Conservation (phyloP, 169 alveolate genomes). For the Babesia bigemina region DNA sequence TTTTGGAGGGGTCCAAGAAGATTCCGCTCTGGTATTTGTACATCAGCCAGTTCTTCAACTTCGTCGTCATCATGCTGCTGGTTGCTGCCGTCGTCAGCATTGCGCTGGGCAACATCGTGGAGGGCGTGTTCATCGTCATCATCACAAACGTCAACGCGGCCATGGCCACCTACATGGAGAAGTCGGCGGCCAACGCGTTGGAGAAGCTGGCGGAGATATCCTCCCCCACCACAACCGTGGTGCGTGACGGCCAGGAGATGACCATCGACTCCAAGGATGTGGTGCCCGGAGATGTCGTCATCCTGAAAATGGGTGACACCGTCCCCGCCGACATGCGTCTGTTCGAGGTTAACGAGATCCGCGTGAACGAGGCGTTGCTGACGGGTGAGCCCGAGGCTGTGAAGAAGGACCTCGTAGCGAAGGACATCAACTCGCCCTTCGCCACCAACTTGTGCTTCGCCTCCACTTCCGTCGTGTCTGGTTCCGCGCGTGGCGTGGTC, state of each 20-base stretch:
- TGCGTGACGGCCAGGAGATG: constrained; percentile 80
- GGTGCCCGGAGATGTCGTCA: constrained; percentile 92
- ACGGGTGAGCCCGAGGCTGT: constrained; percentile 93
- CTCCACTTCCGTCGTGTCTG: constrained; percentile 90
- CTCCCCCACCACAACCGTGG: constrained; percentile 88
- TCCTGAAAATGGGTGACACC: constrained; percentile 89
- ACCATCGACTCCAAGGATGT: constrained; percentile 85
- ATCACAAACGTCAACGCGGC: constrained; percentile 88
- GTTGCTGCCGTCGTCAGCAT: constrained; percentile 83
- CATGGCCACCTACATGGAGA: constrained; percentile 91
- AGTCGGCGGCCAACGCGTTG: constrained; percentile 86
- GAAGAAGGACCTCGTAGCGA: constrained; percentile 76
- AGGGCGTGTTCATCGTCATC: constrained; percentile 86
- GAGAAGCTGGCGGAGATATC: constrained; percentile 89
- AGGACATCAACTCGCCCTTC: constrained; percentile 80
- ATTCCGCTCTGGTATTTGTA: constrained; percentile 85
- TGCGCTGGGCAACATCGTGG: constrained; percentile 85
- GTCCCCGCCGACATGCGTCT: constrained; percentile 93
- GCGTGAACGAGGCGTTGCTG: constrained; percentile 91
- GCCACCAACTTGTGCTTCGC: constrained; percentile 91
- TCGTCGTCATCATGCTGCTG: constrained; percentile 82
- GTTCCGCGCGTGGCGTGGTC: constrained; percentile 91
- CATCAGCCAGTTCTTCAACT: constrained; percentile 81
- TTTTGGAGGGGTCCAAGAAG: constrained; percentile 81
- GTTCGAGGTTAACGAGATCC: constrained; percentile 87